Evolutionary conservation across 2,329 filamentous ascomycete species (phyloP).

Genomic region (Exophiala dermatitidis): DNA sequence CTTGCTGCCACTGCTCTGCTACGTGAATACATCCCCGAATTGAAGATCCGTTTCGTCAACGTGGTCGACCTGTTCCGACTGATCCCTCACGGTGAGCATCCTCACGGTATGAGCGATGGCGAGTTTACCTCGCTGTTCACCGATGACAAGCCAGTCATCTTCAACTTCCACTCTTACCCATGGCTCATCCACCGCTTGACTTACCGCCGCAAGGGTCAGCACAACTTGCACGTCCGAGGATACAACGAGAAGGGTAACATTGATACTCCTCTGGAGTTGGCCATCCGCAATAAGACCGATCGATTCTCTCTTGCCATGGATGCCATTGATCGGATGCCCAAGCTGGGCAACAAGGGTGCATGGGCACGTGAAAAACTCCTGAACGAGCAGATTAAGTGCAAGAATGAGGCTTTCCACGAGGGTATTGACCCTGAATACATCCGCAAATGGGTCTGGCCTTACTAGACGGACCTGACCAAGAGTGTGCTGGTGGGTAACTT

Average conservation of each 20-base stretch:
- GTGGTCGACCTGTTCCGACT: conserved; percentile 75
- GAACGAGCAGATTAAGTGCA: conserved; percentile 57
- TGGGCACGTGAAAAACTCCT: conserved; percentile 57
- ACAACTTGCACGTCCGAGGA: conserved; percentile 65
- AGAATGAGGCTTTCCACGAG: conserved; percentile 59
- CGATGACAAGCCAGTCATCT: conserved; percentile 62
- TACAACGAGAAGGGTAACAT: conserved; percentile 82
- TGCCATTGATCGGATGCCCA: conserved; percentile 61
- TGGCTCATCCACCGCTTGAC: conserved; percentile 72
- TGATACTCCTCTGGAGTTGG: conserved; percentile 70
- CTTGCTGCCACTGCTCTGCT: conserved; percentile 68
- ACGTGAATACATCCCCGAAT: conserved; percentile 60
- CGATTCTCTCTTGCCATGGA: conserved; percentile 70
- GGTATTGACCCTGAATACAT: conserved; percentile 63
- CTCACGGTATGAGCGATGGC: conserved; percentile 60
- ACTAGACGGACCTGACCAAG: conserved; percentile 11
- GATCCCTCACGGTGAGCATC: conserved; percentile 61
- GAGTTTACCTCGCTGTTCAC: conserved; percentile 68
- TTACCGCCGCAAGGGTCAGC: conserved; percentile 63
- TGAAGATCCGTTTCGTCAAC: conserved; percentile 74
- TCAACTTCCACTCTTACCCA: conserved; percentile 80
- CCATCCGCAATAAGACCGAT: conserved; percentile 70
- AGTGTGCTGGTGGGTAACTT: too few species aligned
- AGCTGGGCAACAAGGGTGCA: conserved; percentile 57
- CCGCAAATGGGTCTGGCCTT: conserved; percentile 61